Conservation (phyloP, 805 yeast genomes). For the Saturnispora serradocipensis region DNA sequence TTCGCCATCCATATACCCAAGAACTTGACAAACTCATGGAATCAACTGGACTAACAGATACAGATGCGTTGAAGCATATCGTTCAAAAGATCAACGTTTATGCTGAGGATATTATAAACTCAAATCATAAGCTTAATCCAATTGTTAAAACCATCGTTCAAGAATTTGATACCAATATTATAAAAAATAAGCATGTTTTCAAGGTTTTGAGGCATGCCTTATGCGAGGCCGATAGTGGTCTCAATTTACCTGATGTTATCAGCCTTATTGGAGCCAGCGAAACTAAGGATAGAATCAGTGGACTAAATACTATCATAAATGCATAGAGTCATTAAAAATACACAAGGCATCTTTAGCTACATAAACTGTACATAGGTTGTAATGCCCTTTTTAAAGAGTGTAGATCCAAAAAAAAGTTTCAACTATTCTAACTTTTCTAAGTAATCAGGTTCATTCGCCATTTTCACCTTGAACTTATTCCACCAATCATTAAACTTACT, state of each 20-base stretch:
- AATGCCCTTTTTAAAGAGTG: too few relatives aligned
- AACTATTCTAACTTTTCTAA: conserved; percentile 36
- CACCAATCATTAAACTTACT: conserved; percentile 91
- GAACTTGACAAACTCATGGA: neutral
- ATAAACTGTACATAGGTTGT: neutral
- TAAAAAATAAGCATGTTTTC: conserved; percentile 37
- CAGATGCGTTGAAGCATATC: conserved; percentile 3
- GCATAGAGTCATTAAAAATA: neutral
- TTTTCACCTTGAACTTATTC: conserved; percentile 72
- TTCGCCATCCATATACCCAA: neutral
- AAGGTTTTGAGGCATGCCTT: conserved; percentile 58
- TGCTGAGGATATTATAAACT: conserved; percentile 4
- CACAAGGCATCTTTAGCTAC: neutral
- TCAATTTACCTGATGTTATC: conserved; percentile 50
- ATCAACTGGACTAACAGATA: conserved; percentile 1
- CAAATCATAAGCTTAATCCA: conserved; percentile 2
- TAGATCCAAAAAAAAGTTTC: conserved; percentile 9
- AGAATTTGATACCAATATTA: conserved; percentile 1
- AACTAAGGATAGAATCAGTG: conserved; percentile 21
- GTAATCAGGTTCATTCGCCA: conserved; percentile 76
- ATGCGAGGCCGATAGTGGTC: conserved; percentile 63
- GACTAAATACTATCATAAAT: conserved; percentile 7
- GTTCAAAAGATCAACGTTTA: neutral
- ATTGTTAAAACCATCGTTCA: conserved; percentile 4
- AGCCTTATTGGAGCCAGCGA: conserved; percentile 43